Conservation (phyloP, 129 eudicot genomes). For the Gnaphalium uliginosum region DNA sequence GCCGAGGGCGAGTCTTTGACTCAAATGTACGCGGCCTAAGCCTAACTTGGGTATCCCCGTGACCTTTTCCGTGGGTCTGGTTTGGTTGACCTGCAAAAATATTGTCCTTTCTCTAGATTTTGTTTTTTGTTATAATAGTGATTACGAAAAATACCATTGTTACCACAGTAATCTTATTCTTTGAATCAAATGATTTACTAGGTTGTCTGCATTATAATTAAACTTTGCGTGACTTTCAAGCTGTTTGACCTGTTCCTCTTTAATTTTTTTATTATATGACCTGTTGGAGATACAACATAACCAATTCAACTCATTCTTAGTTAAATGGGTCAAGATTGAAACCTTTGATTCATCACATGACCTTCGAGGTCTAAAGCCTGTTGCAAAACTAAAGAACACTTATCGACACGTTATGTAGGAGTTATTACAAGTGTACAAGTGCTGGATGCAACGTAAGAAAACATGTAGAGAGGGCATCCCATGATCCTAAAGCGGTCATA, state of each 20-base stretch:
- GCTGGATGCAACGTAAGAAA: conserved; percentile 89
- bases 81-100: neutral
- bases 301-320: neutral
- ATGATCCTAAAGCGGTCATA: conserved; percentile 93
- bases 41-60: no score
- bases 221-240: neutral
- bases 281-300: neutral
- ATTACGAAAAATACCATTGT: neutral
- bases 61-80: neutral
- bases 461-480: conserved; percentile 95
- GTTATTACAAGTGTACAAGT: conserved; percentile 94
- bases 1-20: no score
- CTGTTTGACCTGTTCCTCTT: neutral
- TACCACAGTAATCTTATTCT: neutral
- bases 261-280: neutral
- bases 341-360: neutral
- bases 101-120: neutral
- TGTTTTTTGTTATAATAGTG: no score
- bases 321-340: neutral
- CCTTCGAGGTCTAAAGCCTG: neutral
- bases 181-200: neutral
- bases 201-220: neutral
- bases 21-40: no score
- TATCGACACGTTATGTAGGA: conserved; percentile 47
- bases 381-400: neutral